Base-by-base conservation (phyloP, 202 grass and related monocot genomes). In the Elaeis oleifera region DNA sequence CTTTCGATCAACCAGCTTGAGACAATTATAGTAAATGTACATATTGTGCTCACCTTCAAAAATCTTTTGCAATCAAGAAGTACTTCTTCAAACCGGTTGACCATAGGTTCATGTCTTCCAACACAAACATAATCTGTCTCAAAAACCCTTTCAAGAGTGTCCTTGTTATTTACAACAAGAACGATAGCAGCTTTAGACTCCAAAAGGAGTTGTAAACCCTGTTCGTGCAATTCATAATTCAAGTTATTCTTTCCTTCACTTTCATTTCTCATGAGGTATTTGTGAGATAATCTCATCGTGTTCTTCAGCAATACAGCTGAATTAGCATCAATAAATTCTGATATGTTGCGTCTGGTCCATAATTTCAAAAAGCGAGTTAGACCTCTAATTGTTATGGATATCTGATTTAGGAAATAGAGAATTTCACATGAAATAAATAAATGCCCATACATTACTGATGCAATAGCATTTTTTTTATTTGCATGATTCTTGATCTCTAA, bases 131-230 rank as follows among this genome's bases (percentile, higher is more conserved):
- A 53, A 71, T 71, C 65, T 54, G 76, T 48, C 39, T 56, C 80
- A 56, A 25, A 53, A 78, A 61, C 59, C 71, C 76, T 81, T 51
- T 61, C 72, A 53, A 74, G 58, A 27, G 53, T 27, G 56, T 58
- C 51, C 15, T 54, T 58, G 51, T 82, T 63, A 63, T 57, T 80
- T 82, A 50, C 81, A 86, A 89, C 21, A 66, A 99, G 72, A 69
- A 89, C 24, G 56, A 80, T 80, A 50, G 88, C 88, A 79, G 72
- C 72, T 94, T 89, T 99, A 19, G 88, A 94, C 49, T 78, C 84
- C 50, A 25, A 18, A 82, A 99, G 68, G 63, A 89, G 79, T 24
- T 86, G 68, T 26, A 65, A 28, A 21, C 88, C 88, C 20, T 39
- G 26, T 49, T 73, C 67, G 23, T 56, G 51, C 19, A 76, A 73